These are phyloP conservation scores for Talaromyces sp. DNA, from an alignment of 2,329 filamentous ascomycete species.

Conservation along the genomic window DNA sequence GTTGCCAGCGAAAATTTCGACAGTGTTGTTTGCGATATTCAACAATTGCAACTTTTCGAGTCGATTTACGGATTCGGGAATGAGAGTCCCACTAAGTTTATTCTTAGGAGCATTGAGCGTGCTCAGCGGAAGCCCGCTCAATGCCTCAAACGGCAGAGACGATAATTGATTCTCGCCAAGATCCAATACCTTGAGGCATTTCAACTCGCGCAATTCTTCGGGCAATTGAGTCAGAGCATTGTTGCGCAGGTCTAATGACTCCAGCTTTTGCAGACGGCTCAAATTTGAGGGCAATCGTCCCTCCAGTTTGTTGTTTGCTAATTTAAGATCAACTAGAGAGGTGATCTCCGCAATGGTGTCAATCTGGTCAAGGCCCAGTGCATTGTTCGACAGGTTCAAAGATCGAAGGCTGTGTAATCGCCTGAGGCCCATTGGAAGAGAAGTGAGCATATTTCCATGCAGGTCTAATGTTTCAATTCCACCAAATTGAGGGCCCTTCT, in stretches of 20 bases:
- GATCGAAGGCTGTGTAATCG: constrained; percentile 73
- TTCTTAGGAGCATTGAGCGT: constrained; percentile 80
- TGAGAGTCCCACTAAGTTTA: constrained; percentile 71
- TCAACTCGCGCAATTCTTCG: constrained; percentile 65
- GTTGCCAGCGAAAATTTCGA: constrained; percentile 57
- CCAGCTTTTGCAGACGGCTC: constrained; percentile 67
- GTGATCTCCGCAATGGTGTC: constrained; percentile 73
- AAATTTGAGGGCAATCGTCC: constrained; percentile 69
- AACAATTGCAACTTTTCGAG: constrained; percentile 71
- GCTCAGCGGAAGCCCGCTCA: constrained; percentile 69
- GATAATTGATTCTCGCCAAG: constrained; percentile 77
- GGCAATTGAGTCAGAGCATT: constrained; percentile 78
- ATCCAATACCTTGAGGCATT: constrained; percentile 73
- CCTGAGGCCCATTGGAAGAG: constrained; percentile 74
- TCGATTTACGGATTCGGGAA: constrained; percentile 62
- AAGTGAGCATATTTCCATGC: constrained; percentile 77
- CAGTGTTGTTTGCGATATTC: constrained; percentile 75
- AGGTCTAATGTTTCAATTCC: constrained; percentile 80
- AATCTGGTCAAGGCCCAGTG: constrained; percentile 71
- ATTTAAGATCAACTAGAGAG: constrained; percentile 74
- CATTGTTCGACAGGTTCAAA: constrained; percentile 84
- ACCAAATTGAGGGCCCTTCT: constrained; percentile 74
- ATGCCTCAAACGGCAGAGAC: constrained; percentile 68
- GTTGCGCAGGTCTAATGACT: constrained; percentile 77
- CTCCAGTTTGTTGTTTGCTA: constrained; percentile 75